Evolutionary conservation across 148 eudicot genomes (phyloP).

Genomic region (Euryodendron excelsum): DNA sequence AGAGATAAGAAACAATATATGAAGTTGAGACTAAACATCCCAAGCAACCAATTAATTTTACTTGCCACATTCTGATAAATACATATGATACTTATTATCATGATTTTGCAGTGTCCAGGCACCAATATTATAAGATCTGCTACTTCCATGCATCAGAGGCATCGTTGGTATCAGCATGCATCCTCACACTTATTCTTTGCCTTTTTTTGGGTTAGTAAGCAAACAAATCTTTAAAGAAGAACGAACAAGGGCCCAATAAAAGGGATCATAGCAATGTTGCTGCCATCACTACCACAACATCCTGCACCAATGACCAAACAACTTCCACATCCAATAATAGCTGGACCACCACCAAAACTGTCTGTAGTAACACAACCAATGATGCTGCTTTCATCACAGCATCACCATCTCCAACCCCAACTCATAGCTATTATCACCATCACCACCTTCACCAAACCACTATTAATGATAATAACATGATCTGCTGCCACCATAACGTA

Average conservation of each 20-base stretch:
- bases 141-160: not conserved
- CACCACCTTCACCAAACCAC: slow-evolving; percentile 1
- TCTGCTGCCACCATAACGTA: not conserved
- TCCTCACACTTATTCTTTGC: not conserved
- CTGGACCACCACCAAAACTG: not conserved
- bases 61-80: not conserved
- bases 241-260: not conserved
- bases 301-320: not conserved
- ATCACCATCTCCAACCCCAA: not conserved
- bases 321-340: not conserved
- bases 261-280: not conserved
- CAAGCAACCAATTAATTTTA: not conserved
- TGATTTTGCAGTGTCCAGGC: not conserved
- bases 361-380: not conserved
- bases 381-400: not conserved
- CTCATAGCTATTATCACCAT: not conserved
- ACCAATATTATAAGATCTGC: too few species aligned
- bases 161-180: not conserved
- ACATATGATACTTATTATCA: not conserved
- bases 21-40: not conserved
- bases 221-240: not conserved
- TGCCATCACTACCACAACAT: not conserved
- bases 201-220: not conserved
- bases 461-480: not conserved
- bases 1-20: not conserved